Base-by-base conservation (phyloP, 2,329 filamentous ascomycete genomes). In the Xylaria sp. region DNA sequence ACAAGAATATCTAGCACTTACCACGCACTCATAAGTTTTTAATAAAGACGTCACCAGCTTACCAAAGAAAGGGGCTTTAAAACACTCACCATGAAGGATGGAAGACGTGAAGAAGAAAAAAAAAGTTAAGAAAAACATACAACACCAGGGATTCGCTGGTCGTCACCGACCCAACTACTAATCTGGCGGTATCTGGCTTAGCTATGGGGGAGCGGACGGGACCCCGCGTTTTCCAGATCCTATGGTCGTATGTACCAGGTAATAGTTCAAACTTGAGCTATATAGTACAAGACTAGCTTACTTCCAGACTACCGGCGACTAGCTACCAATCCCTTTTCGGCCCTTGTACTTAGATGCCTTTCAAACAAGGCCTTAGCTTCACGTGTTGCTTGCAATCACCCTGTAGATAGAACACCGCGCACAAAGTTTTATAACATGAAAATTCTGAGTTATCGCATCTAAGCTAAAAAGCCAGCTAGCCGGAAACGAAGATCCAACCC, bases 161-260 rank as follows among this genome's bases (percentile, higher is more conserved):
- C 75, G 75, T 77, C 75, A 77, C 75, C 75, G 75, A 77, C 75
- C 75, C 75, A 75, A 76, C 75, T 77, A 77, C 75, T 77, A 70
- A 73, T 76, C 73, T 53, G 72, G 75, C 75, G 70, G 69, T 77
- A 74, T 69, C 65, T 63, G 61, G 75, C 73, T 77, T 77, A 73
- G 69, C 75, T 76, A 77, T 71, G 75, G 75, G 71, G 72, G 75
- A 77, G 75, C 75, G 73, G 75, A 77, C 75, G 75, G 75, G 75
- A 77, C 72, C 71, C 75, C 75, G 75, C 70, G 71, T 72, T 73
- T 61, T 77, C 75, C 61, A 71, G 56, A 71, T 75, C 70, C 71
- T 77, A 73, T 77, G 75, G 75, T 76, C 75, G 75, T 77, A 77
- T 72, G 75, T 77, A 27, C 4, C 24, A 27, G 24, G 4, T 27